These are phyloP conservation scores for Abrus precatorius DNA, from an alignment of 306 rosid species.

Conservation along the genomic window DNA sequence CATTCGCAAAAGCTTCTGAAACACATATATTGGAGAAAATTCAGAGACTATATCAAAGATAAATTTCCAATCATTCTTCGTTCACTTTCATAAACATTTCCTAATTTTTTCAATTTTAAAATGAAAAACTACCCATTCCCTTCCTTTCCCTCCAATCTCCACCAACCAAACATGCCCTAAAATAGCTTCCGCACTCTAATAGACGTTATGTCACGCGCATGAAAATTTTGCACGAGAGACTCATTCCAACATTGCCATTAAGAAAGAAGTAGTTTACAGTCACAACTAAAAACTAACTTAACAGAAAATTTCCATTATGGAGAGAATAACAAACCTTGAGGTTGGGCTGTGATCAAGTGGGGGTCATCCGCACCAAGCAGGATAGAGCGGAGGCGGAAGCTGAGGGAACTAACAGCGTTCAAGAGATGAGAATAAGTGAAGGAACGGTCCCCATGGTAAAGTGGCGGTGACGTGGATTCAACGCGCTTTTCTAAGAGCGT, in stretches of 20 bases:
- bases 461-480: slow-evolving; percentile 54
- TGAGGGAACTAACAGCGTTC: slow-evolving; percentile 68
- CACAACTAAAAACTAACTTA: not conserved
- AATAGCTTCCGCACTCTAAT: not conserved
- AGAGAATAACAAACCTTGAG: slow-evolving; percentile 55
- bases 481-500: slow-evolving; percentile 49
- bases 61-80: slow-evolving; percentile 13
- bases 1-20: not conserved
- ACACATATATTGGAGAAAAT: not conserved
- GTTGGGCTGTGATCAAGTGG: slow-evolving; percentile 47
- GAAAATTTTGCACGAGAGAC: not conserved
- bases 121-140: not conserved
- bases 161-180: slow-evolving; percentile 14
- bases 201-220: not conserved
- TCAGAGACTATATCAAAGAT: slow-evolving; percentile 6
- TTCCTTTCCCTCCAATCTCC: slow-evolving; percentile 13
- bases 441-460: slow-evolving; percentile 61
- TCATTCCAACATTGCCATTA: not conserved
- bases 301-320: not conserved
- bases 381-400: slow-evolving; percentile 67
- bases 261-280: not conserved
- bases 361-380: slow-evolving; percentile 60
- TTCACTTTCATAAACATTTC: not conserved
- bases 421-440: slow-evolving; percentile 73
- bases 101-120: not conserved